Evolutionary conservation across 306 rosid genomes (phyloP).

Genomic region (Cajanus cajan): DNA sequence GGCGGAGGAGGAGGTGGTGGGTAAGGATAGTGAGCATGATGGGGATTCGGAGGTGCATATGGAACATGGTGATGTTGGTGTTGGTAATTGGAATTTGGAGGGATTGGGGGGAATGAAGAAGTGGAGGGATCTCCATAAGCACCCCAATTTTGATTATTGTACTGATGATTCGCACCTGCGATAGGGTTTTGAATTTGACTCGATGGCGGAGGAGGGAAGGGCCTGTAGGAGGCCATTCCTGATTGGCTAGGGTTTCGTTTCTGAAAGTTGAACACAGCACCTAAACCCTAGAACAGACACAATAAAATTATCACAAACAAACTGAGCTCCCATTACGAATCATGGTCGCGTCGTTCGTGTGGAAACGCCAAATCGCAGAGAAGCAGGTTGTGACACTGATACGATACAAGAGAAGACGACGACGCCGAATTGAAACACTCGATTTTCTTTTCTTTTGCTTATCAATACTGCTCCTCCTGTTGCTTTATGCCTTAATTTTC

Average conservation of each 20-base stretch:
- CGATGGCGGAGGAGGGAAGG: constrained; percentile 76
- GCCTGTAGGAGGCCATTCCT: constrained; percentile 89
- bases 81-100: constrained; percentile 51
- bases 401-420: not conserved
- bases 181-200: constrained; percentile 60
- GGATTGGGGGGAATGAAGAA: constrained; percentile 53
- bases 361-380: not conserved
- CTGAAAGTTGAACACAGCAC: not conserved
- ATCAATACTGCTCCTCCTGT: not conserved
- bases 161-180: constrained; percentile 53
- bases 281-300: constrained; percentile 14
- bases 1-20: constrained; percentile 57
- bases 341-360: not conserved
- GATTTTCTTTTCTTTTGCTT: not conserved
- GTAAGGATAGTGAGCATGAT: constrained; percentile 57
- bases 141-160: constrained; percentile 64
- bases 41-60: constrained; percentile 40
- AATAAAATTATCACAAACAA: not conserved
- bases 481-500: not conserved
- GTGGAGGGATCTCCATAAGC: constrained; percentile 43
- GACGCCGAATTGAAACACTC: not conserved
- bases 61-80: constrained; percentile 31
- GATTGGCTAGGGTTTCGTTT: constrained; percentile 11
- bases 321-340: not conserved
- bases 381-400: not conserved